Percentiles rank a stretch among this genome's conserved stretches.
Evolutionary conservation across 1,139 yeast genomes (phyloP).

Genomic region (Diutina sp.): DNA sequence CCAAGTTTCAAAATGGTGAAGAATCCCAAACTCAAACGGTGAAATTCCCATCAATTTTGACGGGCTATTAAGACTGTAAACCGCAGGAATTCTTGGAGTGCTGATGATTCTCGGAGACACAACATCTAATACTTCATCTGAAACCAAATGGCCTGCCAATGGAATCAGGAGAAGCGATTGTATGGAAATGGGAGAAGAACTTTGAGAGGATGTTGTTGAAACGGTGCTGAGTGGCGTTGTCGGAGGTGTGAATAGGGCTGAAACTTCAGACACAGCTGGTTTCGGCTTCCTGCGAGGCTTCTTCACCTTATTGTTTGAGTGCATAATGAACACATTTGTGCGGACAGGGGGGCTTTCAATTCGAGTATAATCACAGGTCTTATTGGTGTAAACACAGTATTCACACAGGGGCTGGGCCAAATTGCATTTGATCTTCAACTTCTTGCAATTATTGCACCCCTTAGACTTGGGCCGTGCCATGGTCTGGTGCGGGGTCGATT

Average conservation of each 20-base stretch:
- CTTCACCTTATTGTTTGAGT: not conserved
- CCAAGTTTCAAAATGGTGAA: not conserved
- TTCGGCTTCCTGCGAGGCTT: not conserved
- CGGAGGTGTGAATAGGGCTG: not conserved
- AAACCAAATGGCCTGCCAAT: not conserved
- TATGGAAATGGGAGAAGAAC: not conserved
- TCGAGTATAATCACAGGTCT: not conserved
- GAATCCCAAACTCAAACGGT: not conserved
- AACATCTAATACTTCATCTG: not conserved
- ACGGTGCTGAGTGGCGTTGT: not conserved
- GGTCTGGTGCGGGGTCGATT: not conserved
- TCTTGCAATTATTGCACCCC: not conserved
- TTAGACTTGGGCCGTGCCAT: constrained; percentile 2
- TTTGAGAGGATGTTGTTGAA: not conserved
- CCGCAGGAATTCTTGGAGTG: not conserved
- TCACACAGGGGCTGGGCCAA: not conserved
- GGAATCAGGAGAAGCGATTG: not conserved
- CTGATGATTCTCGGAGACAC: not conserved
- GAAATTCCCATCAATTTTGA: not conserved
- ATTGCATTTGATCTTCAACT: not conserved
- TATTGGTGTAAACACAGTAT: not conserved
- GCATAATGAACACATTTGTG: not conserved
- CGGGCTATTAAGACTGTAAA: not conserved
- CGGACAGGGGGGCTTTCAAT: not conserved
- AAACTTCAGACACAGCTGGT: not conserved